Evolutionary conservation across 768 basidiomycete genomes (phyloP), one percentile per base, ranked within the genome.

Genomic region (Panellus pusillus): DNA sequence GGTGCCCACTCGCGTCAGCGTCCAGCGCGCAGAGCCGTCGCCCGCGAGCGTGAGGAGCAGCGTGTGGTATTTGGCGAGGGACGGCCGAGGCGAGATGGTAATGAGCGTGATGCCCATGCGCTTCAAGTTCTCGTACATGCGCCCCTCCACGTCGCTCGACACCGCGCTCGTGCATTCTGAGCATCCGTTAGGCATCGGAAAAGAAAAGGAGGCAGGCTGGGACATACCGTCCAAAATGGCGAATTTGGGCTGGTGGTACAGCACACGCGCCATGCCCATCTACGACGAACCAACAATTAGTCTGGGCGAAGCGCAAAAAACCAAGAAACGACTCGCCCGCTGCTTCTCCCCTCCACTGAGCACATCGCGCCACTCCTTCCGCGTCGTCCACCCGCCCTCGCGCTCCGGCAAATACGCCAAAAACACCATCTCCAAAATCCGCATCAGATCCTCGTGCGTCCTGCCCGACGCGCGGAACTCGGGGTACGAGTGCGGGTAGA

Each of bases 311-410:
- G n/a, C n/a, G n/a, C n/a, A n/a, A n/a, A 14, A 46, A 52, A 9
- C n/a, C 12, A 36, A n/a, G 12, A 20, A 47, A 31, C 11, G 18
- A 37, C 81, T 36, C 55, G 89, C 87, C 64, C 95, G 72, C 70
- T 98, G 96, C 72, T 97, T 98, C 80, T 98, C 96, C 0, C 96
- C 96, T 0, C 96, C 96, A 62, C 92, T 94, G 63, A 96, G 72
- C 41, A 98, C 92, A 71, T 97, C 93, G 58, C 93, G 81, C 95
- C 95, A 98, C 69, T 98, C 95, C 71, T 97, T 98, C 65, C 87
- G 73, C 24, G 92, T 88, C 55, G 76, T 77, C 84, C 92, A 91
- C 0, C 95, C 94, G 0, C 96, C 95, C 68, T 97, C 96, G 24
- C 96, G 73, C 41, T 80, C 79, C 2, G 92, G 89, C 19, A 98